These are phyloP conservation scores for Entomortierella chlamydospora DNA, from an alignment of 192 early-diverging fungal genomes.

Conservation along the genomic window DNA sequence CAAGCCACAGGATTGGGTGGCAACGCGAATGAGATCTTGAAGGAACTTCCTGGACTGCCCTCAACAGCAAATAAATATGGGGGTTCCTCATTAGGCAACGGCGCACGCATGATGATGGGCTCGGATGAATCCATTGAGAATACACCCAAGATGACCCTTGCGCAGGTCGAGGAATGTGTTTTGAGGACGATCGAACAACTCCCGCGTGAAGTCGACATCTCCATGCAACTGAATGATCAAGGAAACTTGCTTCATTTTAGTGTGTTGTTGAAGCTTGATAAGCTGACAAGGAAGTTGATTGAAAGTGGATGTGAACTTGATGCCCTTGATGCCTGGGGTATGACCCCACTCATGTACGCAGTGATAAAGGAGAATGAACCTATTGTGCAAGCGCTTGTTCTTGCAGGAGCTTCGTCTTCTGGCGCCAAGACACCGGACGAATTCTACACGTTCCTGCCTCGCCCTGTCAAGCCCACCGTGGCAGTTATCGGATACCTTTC, in stretches of 20 bases:
- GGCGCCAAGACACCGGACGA: conserved; percentile 26
- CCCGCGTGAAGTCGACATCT: conserved; percentile 25
- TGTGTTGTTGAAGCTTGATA: conserved; percentile 21
- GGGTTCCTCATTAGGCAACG: not conserved
- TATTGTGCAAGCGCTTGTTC: conserved; percentile 19
- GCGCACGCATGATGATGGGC: conserved; percentile 5
- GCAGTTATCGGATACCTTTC: conserved; percentile 26
- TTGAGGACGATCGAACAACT: conserved; percentile 30
- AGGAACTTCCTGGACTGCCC: conserved; percentile 28
- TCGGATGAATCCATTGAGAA: not conserved
- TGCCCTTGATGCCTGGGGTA: conserved; percentile 25
- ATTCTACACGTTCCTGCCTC: conserved; percentile 31
- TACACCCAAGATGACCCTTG: conserved; percentile 2
- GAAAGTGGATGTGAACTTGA: conserved; percentile 41
- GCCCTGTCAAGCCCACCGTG: conserved; percentile 11
- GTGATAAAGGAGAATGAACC: conserved; percentile 36
- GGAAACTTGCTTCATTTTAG: conserved; percentile 46
- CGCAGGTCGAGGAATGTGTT: conserved; percentile 32
- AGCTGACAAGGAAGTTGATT: conserved; percentile 26
- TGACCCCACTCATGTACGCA: conserved; percentile 51
- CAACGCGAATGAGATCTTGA: conserved; percentile 33
- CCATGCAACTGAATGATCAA: conserved; percentile 25
- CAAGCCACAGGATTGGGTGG: conserved; percentile 31
- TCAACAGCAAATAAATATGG: not conserved
- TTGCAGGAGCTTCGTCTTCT: conserved; percentile 34